These are phyloP conservation scores for Torulaspora franciscae DNA, from an alignment of 805 yeast genomes.

Conservation along the genomic window DNA sequence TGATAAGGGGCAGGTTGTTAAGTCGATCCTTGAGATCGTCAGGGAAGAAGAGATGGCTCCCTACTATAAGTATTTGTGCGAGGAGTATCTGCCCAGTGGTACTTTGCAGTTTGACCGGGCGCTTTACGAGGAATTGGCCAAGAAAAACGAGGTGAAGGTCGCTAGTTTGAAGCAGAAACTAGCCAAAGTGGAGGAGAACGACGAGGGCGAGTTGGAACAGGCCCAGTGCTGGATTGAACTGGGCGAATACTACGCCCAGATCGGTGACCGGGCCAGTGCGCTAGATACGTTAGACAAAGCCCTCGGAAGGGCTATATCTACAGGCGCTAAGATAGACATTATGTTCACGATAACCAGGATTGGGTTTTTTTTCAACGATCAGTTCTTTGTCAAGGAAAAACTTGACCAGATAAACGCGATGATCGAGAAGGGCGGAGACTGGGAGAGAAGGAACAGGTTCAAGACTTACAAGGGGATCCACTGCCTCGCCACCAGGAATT, in stretches of 20 bases:
- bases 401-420: constrained; percentile 66
- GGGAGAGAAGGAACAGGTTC: constrained; percentile 96
- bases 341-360: constrained; percentile 75
- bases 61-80: constrained; percentile 64
- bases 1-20: constrained; percentile 42
- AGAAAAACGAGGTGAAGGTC: constrained; percentile 53
- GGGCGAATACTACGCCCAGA: constrained; percentile 82
- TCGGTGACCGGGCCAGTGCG: constrained; percentile 77
- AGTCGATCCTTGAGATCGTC: constrained; percentile 50
- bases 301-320: constrained; percentile 70
- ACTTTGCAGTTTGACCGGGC: constrained; percentile 54
- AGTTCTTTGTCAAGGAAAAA: constrained; percentile 59
- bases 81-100: constrained; percentile 38
- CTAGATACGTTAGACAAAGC: constrained; percentile 63
- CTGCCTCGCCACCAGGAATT: constrained; percentile 77
- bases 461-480: constrained; percentile 89
- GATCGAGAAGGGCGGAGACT: constrained; percentile 96
- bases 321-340: constrained; percentile 88
- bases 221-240: constrained; percentile 71
- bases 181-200: constrained; percentile 47
- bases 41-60: constrained; percentile 68
- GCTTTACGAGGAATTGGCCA: constrained; percentile 47
- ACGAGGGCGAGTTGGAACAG: constrained; percentile 83
- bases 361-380: constrained; percentile 86
- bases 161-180: constrained; percentile 43